Base-by-base conservation (phyloP, 495 filamentous ascomycete species). In the Xylaria longipes region DNA sequence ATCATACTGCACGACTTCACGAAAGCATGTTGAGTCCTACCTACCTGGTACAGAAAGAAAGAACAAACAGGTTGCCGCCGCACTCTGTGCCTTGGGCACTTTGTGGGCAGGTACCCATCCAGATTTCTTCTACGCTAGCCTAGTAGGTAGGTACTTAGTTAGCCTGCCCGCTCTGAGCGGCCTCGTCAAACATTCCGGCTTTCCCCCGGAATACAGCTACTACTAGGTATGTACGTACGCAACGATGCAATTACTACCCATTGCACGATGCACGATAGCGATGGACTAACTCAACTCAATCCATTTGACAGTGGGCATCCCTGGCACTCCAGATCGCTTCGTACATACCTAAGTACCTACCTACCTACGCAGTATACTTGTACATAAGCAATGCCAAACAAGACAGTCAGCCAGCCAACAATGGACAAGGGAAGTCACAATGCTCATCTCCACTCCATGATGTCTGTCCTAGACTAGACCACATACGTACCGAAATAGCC, bases 391-490 rank as follows among this genome's bases (percentile, higher is more conserved):
- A 50, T 37, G 46, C 46, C 27, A 66, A 35, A 35, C 62, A 65
- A 50, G 29, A 14, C 12, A 41, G 39, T 37, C 41, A 54, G 41
- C 33, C 45, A 66, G 41, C 29, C 60, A 43, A 41, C 35, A 63
- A 41, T 63, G 37, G 60, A n/a, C 37, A 63, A 60, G 33, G 17
- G 4, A 37, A 67, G 65, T 48, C 46, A 67, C 65, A 50, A 56
- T 43, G 33, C 46, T 27, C 62, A 35, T 48, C 62, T 65, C 62
- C 45, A 25, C 29, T 29, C 29, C 29, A 20, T 37, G 12, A 64
- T 22, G 27, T 64, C 61, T 45, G 61, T 45, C 41, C 39, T 64
- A 64, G 61, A 64, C 61, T 64, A 64, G 56, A 25, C 58, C 41
- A 2, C 27, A n/a, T 50, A 45, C 29, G 8, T 48, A 14, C 58